A percentile compares a stretch with the other conserved stretches of the same genome.
Conservation (phyloP, 2,329 filamentous ascomycete genomes). For the Diplodia corticola region DNA sequence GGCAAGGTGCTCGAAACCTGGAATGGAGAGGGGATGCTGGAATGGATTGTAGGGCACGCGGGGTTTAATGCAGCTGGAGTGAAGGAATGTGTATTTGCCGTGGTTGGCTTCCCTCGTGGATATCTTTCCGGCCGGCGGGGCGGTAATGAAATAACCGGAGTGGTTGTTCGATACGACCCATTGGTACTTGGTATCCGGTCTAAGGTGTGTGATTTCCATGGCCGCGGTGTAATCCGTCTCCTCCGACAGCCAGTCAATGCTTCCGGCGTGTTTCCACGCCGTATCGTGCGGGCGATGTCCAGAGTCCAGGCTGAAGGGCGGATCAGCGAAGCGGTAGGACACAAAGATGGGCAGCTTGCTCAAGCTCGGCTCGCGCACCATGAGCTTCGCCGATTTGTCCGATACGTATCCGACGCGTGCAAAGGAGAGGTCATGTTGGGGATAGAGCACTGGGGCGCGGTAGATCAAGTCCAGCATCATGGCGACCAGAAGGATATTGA, state of each 20-base stretch:
- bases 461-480: slow-evolving; percentile 78
- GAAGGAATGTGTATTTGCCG: slow-evolving; percentile 83
- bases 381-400: slow-evolving; percentile 71
- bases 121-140: slow-evolving; percentile 67
- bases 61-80: slow-evolving; percentile 89
- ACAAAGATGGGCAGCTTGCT: slow-evolving; percentile 73
- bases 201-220: slow-evolving; percentile 66
- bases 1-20: slow-evolving; percentile 75
- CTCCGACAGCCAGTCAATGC: slow-evolving; percentile 64
- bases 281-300: slow-evolving; percentile 54
- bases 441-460: slow-evolving; percentile 68
- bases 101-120: slow-evolving; percentile 55
- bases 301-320: slow-evolving; percentile 52
- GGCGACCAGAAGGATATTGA: slow-evolving; percentile 69
- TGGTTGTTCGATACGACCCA: slow-evolving; percentile 88
- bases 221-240: slow-evolving; percentile 80
- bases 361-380: slow-evolving; percentile 81
- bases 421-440: slow-evolving; percentile 76
- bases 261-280: slow-evolving; percentile 67
- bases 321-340: slow-evolving; percentile 54
- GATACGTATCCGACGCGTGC: slow-evolving; percentile 86
- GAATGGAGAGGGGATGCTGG: slow-evolving; percentile 79
- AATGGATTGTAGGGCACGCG: slow-evolving; percentile 85
- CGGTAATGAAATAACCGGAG: slow-evolving; percentile 76
- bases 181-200: slow-evolving; percentile 73